phyloP scores from a whole-genome alignment of 495 filamentous ascomycete genomes.

The Penicillium paxilli region DNA sequence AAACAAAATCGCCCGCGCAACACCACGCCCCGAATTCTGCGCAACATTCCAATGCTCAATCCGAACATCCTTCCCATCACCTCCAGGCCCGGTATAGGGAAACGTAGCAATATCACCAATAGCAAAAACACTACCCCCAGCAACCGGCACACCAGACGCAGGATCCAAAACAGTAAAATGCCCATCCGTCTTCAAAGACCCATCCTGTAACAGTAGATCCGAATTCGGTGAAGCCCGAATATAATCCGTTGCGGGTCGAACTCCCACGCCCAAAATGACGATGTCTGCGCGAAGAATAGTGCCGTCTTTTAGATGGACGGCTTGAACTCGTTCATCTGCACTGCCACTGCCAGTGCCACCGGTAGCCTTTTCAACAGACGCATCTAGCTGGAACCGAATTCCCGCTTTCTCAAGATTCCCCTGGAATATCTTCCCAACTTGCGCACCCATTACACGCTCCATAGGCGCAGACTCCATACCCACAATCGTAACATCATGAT shows the following conservation, averaged over 20 bases:
- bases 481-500: slow-evolving; percentile 83
- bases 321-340: slow-evolving; percentile 66
- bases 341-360: slow-evolving; percentile 50
- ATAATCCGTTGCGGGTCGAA: slow-evolving; percentile 82
- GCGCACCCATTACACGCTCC: slow-evolving; percentile 81
- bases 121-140: slow-evolving; percentile 74
- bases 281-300: slow-evolving; percentile 82
- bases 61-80: slow-evolving; percentile 59
- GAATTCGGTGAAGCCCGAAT: slow-evolving; percentile 64
- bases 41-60: slow-evolving; percentile 99
- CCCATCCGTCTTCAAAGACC: slow-evolving; percentile 75
- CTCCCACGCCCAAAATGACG: slow-evolving; percentile 87
- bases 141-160: no score
- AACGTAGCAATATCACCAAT: slow-evolving; percentile 96
- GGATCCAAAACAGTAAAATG: slow-evolving; percentile 71
- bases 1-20: slow-evolving; percentile 70
- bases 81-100: slow-evolving; percentile 89
- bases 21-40: slow-evolving; percentile 82
- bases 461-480: slow-evolving; percentile 87
- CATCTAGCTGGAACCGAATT: slow-evolving; percentile 80
- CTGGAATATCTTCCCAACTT: slow-evolving; percentile 80
- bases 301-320: slow-evolving; percentile 83
- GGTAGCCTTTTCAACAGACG: slow-evolving; percentile 75
- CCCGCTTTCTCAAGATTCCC: slow-evolving; percentile 77
- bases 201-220: slow-evolving; percentile 77